These are phyloP conservation scores for Neltuma alba DNA, from an alignment of 306 rosid species.

Conservation along the genomic window DNA sequence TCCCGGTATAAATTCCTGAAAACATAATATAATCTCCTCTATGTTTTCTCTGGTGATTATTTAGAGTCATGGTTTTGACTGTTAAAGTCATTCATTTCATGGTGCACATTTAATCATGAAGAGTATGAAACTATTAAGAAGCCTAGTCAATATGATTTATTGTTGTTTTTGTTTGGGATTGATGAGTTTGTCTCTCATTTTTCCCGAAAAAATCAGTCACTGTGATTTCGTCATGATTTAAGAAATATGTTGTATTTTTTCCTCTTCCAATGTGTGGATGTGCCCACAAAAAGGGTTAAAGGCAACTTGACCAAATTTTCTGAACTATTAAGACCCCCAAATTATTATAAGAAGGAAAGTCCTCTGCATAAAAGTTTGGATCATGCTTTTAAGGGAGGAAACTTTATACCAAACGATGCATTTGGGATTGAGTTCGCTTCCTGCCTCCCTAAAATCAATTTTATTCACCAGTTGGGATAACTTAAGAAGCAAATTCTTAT, in stretches of 20 bases:
- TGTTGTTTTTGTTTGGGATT: not conserved
- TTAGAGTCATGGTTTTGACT: conserved; percentile 21
- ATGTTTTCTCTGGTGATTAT: conserved; percentile 27
- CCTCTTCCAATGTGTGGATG: not conserved
- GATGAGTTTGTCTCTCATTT: not conserved
- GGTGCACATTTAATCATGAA: not conserved
- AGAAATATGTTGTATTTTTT: too few species aligned
- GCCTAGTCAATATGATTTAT: conserved; percentile 9
- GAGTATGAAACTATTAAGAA: not conserved
- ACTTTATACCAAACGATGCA: not conserved
- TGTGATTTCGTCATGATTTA: too few species aligned
- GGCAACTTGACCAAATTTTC: not conserved
- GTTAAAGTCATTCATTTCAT: conserved; percentile 10
- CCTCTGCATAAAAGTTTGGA: not conserved
- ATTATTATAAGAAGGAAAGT: not conserved
- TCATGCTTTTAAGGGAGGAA: too few species aligned
- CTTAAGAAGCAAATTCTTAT: not conserved
- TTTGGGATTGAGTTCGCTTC: not conserved
- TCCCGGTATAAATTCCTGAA: conserved; percentile 83
- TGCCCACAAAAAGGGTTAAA: not conserved
- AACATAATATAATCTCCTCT: conserved; percentile 42
- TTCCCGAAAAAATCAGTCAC: conserved; percentile 10
- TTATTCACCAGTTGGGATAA: not conserved
- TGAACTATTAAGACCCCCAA: not conserved
- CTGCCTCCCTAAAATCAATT: not conserved